A percentile compares a stretch with the other conserved stretches of the same genome.
phyloP scores from a whole-genome alignment of 106 monocot genomes.

The Apostasia ramifera region DNA sequence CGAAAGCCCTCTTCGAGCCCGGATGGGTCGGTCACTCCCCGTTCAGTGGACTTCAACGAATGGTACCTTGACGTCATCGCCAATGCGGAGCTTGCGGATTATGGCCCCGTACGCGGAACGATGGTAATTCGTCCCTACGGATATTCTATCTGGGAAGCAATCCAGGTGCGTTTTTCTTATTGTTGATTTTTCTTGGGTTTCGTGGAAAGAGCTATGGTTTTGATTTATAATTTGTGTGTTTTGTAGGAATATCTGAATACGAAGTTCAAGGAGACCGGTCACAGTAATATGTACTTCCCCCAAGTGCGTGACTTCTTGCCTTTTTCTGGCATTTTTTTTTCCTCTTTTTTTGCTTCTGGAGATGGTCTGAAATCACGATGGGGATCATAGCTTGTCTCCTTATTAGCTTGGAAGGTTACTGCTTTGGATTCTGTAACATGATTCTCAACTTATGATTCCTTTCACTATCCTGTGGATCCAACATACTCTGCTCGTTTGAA shows the following conservation, averaged over 20 bases:
- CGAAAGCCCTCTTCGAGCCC: conserved; percentile 8
- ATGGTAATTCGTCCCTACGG: conserved; percentile 98
- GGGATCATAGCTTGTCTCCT: too few species aligned
- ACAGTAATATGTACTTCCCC: conserved; percentile 98
- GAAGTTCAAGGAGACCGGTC: conserved; percentile 93
- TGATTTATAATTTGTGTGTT: not conserved
- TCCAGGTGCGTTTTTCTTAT: conserved; percentile 41
- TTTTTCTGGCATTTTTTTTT: not conserved
- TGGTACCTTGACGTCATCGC: conserved; percentile 94
- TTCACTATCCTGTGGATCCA: too few species aligned
- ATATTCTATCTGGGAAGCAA: conserved; percentile 94
- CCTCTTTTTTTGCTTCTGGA: not conserved
- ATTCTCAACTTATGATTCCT: too few species aligned
- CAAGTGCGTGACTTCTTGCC: conserved; percentile 41
- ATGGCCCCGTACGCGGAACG: conserved; percentile 91
- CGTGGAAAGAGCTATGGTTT: not conserved
- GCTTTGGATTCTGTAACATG: too few species aligned
- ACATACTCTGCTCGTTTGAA: too few species aligned
- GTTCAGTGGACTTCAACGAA: conserved; percentile 85
- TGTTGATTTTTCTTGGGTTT: not conserved
- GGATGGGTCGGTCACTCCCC: conserved; percentile 59
- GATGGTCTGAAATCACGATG: too few species aligned
- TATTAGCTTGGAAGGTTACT: too few species aligned
- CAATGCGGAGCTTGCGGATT: conserved; percentile 87
- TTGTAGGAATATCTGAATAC: conserved; percentile 87